These are phyloP conservation scores for Cystobasidium sp. DNA, from an alignment of 1,284 basidiomycete species.

Conservation along the genomic window DNA sequence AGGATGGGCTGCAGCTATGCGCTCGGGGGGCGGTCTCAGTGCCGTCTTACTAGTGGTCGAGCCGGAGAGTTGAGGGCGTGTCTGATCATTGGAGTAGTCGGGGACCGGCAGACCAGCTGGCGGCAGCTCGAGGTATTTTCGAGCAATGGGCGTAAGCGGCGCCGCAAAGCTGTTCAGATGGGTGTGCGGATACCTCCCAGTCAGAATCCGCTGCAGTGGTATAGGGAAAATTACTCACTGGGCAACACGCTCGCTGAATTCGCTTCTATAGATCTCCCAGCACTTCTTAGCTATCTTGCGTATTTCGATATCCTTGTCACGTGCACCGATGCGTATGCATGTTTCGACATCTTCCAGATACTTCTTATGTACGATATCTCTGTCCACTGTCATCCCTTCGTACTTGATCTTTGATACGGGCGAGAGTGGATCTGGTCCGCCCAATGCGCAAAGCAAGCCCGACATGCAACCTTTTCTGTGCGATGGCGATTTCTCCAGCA, in stretches of 20 bases:
- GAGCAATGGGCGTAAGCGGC: conserved; percentile 74
- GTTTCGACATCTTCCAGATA: conserved; percentile 66
- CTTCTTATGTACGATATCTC: conserved; percentile 71
- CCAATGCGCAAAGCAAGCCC: conserved; percentile 59
- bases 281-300: conserved; percentile 70
- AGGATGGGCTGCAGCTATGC: background rate
- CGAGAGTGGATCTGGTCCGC: conserved; percentile 29
- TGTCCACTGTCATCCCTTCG: conserved; percentile 46
- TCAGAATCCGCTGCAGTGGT: too few species aligned
- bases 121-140: conserved; percentile 72
- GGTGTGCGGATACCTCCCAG: too few species aligned
- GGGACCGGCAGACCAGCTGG: conserved; percentile 18
- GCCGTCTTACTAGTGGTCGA: background rate
- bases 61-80: background rate
- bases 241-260: conserved; percentile 70
- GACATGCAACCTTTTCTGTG: conserved; percentile 70
- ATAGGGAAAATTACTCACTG: conserved; percentile 62
- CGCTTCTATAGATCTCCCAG: conserved; percentile 73
- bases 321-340: conserved; percentile 69
- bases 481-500: conserved; percentile 70
- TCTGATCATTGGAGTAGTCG: background rate
- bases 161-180: conserved; percentile 65
- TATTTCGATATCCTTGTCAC: conserved; percentile 76
- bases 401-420: conserved; percentile 12
- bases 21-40: background rate